These are phyloP conservation scores for Candida cerambycidarum DNA, from an alignment of 805 yeast species.

Conservation along the genomic window DNA sequence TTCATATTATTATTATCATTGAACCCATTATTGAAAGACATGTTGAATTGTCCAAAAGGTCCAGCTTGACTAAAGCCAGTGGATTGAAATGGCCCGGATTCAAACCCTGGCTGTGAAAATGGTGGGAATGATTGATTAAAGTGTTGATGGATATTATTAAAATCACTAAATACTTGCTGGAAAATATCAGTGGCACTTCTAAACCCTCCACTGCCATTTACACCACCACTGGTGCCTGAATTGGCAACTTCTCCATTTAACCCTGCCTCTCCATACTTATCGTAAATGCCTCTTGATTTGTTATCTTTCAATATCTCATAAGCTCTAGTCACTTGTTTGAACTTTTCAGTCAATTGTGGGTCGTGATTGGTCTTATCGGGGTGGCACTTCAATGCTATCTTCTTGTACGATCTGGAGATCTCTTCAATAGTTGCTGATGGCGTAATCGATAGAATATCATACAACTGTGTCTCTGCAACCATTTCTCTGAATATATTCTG, in stretches of 20 bases:
- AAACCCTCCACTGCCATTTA: conserved; percentile 8
- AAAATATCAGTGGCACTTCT: conserved; percentile 29
- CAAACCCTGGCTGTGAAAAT: not conserved
- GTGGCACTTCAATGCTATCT: conserved; percentile 51
- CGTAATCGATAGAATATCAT: conserved; percentile 35
- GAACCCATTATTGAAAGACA: not conserved
- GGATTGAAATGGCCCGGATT: not conserved
- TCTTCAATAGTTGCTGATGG: conserved; percentile 35
- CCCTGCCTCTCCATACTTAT: conserved; percentile 50
- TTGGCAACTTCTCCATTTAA: conserved; percentile 26
- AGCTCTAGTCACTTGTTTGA: conserved; percentile 64
- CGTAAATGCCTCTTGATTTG: conserved; percentile 48
- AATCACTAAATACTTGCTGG: conserved; percentile 37
- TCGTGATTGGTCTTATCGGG: conserved; percentile 63
- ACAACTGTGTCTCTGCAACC: conserved; percentile 22
- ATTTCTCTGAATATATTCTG: not conserved
- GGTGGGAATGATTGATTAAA: conserved; percentile 11
- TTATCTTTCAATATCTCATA: conserved; percentile 60
- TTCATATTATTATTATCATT: conserved; percentile 11
- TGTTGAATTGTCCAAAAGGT: not conserved
- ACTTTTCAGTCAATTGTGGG: conserved; percentile 50
- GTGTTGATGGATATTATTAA: conserved; percentile 19
- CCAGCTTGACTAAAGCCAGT: not conserved
- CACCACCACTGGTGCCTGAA: not conserved
- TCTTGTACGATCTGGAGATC: conserved; percentile 35